Conservation (phyloP, 2,329 filamentous ascomycete species). For the Moelleriella libera region DNA sequence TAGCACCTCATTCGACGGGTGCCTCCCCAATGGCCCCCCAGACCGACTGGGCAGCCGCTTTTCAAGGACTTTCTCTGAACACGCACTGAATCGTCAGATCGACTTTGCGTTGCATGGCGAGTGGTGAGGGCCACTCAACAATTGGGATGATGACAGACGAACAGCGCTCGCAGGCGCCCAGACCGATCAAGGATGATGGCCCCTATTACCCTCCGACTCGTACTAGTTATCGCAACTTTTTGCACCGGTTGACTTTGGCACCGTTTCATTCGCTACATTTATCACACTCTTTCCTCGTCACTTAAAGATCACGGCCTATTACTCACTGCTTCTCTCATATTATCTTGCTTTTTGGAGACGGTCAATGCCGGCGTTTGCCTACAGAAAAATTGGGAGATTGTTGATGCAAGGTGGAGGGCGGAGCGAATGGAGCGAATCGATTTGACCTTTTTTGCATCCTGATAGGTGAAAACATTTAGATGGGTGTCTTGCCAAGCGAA, state of each 20-base stretch:
- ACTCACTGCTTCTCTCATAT: neutral
- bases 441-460: neutral
- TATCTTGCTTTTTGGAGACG: constrained; percentile 3
- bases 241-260: neutral
- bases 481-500: neutral
- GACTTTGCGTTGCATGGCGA: too few species aligned
- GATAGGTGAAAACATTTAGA: neutral
- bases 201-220: too few species aligned
- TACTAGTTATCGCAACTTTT: too few species aligned
- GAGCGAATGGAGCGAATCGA: neutral
- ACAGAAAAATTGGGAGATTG: neutral
- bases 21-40: constrained; percentile 27
- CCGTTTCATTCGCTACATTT: neutral
- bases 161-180: too few species aligned
- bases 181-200: too few species aligned
- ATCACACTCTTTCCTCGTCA: neutral
- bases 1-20: constrained; percentile 20
- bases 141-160: too few species aligned
- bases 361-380: constrained; percentile 1
- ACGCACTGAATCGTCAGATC: constrained; percentile 28
- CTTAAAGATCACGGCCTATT: neutral
- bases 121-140: too few species aligned
- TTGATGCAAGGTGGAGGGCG: neutral
- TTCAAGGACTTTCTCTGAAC: constrained; percentile 62
- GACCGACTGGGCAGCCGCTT: constrained; percentile 47